phyloP scores from a whole-genome alignment of 495 filamentous ascomycete genomes.

The Rhypophila decipiens region DNA sequence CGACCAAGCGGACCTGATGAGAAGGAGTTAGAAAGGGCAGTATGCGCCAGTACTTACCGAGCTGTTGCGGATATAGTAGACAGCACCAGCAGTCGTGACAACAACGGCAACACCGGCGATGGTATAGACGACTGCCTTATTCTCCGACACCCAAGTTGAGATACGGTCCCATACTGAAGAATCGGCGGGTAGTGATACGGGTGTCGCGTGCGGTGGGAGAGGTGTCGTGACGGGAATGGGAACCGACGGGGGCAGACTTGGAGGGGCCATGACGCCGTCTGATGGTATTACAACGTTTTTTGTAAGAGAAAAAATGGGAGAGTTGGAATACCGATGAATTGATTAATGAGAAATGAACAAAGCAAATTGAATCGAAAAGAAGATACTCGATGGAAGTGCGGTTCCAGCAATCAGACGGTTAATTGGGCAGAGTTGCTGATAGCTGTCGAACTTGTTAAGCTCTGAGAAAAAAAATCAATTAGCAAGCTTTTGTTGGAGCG shows the following conservation, averaged over 20 bases:
- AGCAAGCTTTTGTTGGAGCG: neutral
- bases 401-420: too few species aligned
- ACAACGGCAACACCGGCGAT: conserved; percentile 91
- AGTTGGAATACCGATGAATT: neutral
- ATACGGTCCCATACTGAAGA: conserved; percentile 82
- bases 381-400: too few species aligned
- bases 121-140: conserved; percentile 92
- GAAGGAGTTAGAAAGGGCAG: too few species aligned
- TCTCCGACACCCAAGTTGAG: conserved; percentile 87
- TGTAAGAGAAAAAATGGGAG: conserved; percentile 3
- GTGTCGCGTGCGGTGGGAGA: conserved; percentile 30
- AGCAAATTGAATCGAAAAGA: too few species aligned
- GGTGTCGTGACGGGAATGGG: conserved; percentile 34
- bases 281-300: too few species aligned
- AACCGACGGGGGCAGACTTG: neutral
- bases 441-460: conserved; percentile 1
- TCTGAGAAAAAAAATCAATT: neutral
- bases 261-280: conserved; percentile 35
- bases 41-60: conserved; percentile 28
- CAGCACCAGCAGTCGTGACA: conserved; percentile 78
- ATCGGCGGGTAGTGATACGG: conserved; percentile 33
- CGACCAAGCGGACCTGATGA: too few species aligned
- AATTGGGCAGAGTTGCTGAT: too few species aligned
- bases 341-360: conserved; percentile 1
- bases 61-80: conserved; percentile 71